Percentiles rank a stretch among this genome's conserved stretches.
These are phyloP conservation scores for Marsdenia floribunda DNA, from an alignment of 257 asterid genomes.

Conservation along the genomic window DNA sequence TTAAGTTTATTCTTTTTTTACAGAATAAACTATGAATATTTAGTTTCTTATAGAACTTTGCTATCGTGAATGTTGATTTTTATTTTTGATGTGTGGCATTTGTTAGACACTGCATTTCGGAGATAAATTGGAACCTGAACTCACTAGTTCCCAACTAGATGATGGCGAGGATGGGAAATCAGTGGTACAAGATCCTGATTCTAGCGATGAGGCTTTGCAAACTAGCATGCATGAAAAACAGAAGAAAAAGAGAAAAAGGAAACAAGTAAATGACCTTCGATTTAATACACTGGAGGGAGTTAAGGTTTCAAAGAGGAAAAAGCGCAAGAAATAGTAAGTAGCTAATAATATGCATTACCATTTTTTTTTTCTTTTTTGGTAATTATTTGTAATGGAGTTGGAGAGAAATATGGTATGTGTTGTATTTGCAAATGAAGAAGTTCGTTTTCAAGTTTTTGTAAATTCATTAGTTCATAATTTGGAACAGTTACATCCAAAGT, in stretches of 20 bases:
- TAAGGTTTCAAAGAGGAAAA: slow-evolving; percentile 55
- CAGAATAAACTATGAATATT: not conserved
- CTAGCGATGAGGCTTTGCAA: slow-evolving; percentile 21
- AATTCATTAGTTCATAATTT: not conserved
- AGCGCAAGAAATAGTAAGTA: slow-evolving; percentile 79
- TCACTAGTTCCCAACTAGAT: slow-evolving; percentile 37
- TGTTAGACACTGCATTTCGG: slow-evolving; percentile 34
- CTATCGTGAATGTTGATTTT: slow-evolving; percentile 6
- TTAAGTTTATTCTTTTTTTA: not conserved
- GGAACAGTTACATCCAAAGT: not conserved
- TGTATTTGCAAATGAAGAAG: not conserved
- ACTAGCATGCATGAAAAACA: slow-evolving; percentile 35
- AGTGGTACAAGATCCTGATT: slow-evolving; percentile 18
- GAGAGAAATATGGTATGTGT: not conserved
- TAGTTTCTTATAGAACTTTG: too few species aligned
- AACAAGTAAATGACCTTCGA: slow-evolving; percentile 66
- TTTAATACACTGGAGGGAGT: slow-evolving; percentile 42
- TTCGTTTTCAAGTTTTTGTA: not conserved
- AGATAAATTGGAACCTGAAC: slow-evolving; percentile 27
- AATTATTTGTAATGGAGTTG: not conserved
- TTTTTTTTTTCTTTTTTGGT: too few species aligned
- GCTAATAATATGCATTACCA: not conserved
- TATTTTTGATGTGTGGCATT: slow-evolving; percentile 8
- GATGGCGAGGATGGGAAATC: slow-evolving; percentile 34
- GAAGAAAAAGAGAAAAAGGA: slow-evolving; percentile 56